phyloP scores from a whole-genome alignment of 345 rosid genomes.

The Geranium brycei region DNA sequence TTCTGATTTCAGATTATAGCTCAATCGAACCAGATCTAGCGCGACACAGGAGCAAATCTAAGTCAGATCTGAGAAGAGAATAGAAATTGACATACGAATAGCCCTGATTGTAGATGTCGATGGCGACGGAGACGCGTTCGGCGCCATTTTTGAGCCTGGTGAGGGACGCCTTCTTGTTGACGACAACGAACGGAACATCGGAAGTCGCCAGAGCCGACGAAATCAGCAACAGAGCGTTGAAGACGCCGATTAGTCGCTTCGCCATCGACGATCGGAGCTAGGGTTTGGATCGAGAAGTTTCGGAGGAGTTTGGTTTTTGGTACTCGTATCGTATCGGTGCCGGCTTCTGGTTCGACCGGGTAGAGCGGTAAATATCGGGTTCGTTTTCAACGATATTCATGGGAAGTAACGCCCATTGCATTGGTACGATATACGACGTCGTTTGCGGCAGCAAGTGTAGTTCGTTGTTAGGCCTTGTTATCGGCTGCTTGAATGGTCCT shows the following conservation, averaged over 20 bases:
- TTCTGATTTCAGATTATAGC: too few species aligned
- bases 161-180: constrained; percentile 80
- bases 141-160: constrained; percentile 70
- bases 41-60: background rate
- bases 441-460: too few species aligned
- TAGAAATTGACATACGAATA: constrained; percentile 40
- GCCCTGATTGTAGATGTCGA: constrained; percentile 91
- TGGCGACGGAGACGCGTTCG: constrained; percentile 73
- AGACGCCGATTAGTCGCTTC: constrained; percentile 13
- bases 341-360: too few species aligned
- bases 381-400: too few species aligned
- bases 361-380: too few species aligned
- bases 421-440: too few species aligned
- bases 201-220: constrained; percentile 37
- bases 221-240: constrained; percentile 29
- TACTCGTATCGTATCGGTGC: too few species aligned
- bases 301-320: too few species aligned
- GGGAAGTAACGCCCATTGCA: too few species aligned
- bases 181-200: constrained; percentile 85
- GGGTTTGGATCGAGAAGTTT: background rate
- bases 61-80: constrained; percentile 8
- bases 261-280: background rate
- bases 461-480: too few species aligned
- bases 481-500: too few species aligned
- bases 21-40: background rate